Evolutionary conservation across 2,329 filamentous ascomycete species (phyloP).

Genomic region (Plectosphaerella sp.): DNA sequence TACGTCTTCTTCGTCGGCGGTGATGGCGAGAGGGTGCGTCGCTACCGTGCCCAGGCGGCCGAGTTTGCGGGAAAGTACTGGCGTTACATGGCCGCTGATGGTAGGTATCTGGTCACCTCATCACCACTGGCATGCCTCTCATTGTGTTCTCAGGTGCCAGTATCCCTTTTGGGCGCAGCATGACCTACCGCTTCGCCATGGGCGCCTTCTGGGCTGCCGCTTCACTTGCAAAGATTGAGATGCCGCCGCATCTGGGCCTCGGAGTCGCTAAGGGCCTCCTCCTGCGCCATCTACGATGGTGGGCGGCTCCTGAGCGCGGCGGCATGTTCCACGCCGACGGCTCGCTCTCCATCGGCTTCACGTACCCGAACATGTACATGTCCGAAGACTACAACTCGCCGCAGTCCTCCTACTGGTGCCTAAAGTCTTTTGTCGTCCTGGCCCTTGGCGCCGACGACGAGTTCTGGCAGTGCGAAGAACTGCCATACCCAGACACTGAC

Average conservation of each 20-base stretch:
- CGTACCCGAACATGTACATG: slow-evolving; percentile 38
- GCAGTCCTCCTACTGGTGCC: slow-evolving; percentile 42
- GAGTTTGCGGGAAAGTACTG: slow-evolving; percentile 33
- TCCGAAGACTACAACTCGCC: slow-evolving; percentile 46
- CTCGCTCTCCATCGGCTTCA: slow-evolving; percentile 46
- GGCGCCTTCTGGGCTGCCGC: slow-evolving; percentile 37
- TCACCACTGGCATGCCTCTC: slow-evolving; percentile 39
- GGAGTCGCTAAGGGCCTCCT: slow-evolving; percentile 74
- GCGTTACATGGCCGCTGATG: slow-evolving; percentile 35
- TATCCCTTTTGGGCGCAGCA: slow-evolving; percentile 39
- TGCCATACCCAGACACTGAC: slow-evolving; percentile 20
- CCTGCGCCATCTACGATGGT: slow-evolving; percentile 71
- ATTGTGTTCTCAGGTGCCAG: slow-evolving; percentile 47
- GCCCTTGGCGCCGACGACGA: slow-evolving; percentile 22
- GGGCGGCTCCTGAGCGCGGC: slow-evolving; percentile 58
- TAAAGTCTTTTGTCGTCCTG: slow-evolving; percentile 37
- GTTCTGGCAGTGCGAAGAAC: slow-evolving; percentile 36
- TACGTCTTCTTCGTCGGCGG: slow-evolving; percentile 35
- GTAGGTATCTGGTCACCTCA: slow-evolving; percentile 44
- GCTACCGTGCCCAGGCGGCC: slow-evolving; percentile 26
- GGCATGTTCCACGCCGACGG: slow-evolving; percentile 72
- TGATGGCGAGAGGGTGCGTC: slow-evolving; percentile 27
- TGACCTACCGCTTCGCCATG: slow-evolving; percentile 41
- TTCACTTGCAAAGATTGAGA: slow-evolving; percentile 40
- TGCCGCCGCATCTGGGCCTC: slow-evolving; percentile 59